Conservation (phyloP, 352 stramenopile species). For the Lagenidium giganteum region DNA sequence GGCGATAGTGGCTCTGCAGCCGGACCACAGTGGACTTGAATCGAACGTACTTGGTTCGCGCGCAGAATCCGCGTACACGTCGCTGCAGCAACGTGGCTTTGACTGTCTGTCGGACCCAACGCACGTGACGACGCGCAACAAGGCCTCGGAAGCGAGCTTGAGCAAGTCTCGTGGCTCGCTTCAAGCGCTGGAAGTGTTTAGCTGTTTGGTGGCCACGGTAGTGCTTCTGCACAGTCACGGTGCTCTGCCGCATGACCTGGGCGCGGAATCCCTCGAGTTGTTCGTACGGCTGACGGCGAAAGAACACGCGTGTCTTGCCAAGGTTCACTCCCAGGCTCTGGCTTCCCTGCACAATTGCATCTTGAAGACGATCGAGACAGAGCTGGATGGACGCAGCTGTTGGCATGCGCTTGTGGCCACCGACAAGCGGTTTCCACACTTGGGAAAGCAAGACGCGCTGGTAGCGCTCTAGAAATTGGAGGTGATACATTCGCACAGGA, state of each 20-base stretch:
- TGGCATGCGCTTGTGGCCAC: conserved; percentile 7
- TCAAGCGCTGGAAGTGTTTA: conserved; percentile 22
- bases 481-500: conserved; percentile 61
- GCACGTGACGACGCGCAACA: conserved; percentile 22
- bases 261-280: conserved; percentile 69
- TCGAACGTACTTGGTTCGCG: conserved; percentile 25
- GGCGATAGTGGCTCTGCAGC: conserved; percentile 42
- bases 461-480: conserved; percentile 67
- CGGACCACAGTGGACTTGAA: conserved; percentile 28
- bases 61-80: conserved; percentile 32
- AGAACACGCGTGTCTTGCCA: conserved; percentile 91
- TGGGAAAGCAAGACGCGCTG: conserved; percentile 28
- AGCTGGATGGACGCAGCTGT: too few relatives aligned
- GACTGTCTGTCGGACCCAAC: conserved; percentile 27
- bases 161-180: conserved; percentile 21
- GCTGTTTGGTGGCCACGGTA: conserved; percentile 31
- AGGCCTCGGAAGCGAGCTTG: conserved; percentile 32
- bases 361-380: too few relatives aligned
- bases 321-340: conserved; percentile 50
- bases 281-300: conserved; percentile 90
- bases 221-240: conserved; percentile 35
- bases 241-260: conserved; percentile 21
- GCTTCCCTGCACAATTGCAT: too few relatives aligned
- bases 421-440: not conserved
- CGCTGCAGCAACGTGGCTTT: conserved; percentile 30